These are phyloP conservation scores for Phytophthora foliorum DNA, from an alignment of 352 stramenopile species.

Conservation along the genomic window DNA sequence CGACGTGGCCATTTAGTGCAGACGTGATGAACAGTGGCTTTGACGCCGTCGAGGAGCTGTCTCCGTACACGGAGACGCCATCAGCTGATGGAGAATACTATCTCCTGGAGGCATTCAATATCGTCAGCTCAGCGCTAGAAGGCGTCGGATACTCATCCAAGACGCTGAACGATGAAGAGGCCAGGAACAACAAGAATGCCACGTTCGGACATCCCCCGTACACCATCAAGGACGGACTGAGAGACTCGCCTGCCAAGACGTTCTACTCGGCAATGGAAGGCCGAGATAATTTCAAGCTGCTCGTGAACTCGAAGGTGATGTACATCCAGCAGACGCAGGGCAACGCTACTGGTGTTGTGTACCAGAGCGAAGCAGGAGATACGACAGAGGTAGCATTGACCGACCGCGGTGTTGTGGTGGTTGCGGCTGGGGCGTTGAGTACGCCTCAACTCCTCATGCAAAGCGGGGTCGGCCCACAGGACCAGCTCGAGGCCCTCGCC, in stretches of 20 bases:
- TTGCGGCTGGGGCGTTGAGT: conserved; percentile 75
- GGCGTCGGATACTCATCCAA: conserved; percentile 39
- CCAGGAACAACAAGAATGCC: conserved; percentile 61
- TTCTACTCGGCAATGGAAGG: conserved; percentile 59
- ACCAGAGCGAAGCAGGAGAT: conserved; percentile 37
- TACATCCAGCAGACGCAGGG: conserved; percentile 62
- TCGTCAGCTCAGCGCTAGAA: conserved; percentile 47
- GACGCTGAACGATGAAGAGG: conserved; percentile 53
- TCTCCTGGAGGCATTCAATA: conserved; percentile 58
- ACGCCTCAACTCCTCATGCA: conserved; percentile 88
- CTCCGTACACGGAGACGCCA: conserved; percentile 52
- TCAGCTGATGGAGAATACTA: conserved; percentile 62
- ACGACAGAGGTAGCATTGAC: conserved; percentile 35
- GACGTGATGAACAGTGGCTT: conserved; percentile 69
- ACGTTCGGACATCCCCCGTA: conserved; percentile 64
- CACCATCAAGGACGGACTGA: conserved; percentile 55
- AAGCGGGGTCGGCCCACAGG: conserved; percentile 71
- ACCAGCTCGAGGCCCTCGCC: conserved; percentile 57
- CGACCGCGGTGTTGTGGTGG: conserved; percentile 65
- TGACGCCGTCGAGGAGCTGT: conserved; percentile 51
- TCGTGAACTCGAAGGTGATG: conserved; percentile 53
- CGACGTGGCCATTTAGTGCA: conserved; percentile 55
- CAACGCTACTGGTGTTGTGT: conserved; percentile 57
- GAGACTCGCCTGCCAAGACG: conserved; percentile 61
- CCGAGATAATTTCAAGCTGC: conserved; percentile 56